Percentiles rank a stretch among this genome's conserved stretches.
Evolutionary conservation across 1,284 basidiomycete species (phyloP).

Genomic region (Puccinia horiana): DNA sequence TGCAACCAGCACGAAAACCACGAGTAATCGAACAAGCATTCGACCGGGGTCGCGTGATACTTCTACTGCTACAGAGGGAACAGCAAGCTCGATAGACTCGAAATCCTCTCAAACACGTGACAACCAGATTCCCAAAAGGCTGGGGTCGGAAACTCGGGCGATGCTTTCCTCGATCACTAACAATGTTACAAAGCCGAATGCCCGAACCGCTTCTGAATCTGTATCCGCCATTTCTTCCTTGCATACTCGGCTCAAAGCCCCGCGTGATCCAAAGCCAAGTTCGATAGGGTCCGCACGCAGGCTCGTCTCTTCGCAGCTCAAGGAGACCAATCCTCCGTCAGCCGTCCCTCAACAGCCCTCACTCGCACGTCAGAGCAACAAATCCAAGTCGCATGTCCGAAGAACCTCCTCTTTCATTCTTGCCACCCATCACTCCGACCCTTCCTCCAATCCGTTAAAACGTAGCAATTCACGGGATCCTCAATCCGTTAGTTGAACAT

Average conservation of each 20-base stretch:
- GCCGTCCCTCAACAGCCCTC: too few relatives aligned
- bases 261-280: too few relatives aligned
- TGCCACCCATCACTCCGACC: not conserved
- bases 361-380: not conserved
- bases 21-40: constrained; percentile 1
- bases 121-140: not conserved
- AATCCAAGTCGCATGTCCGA: not conserved
- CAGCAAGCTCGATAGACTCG: not conserved
- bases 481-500: too few relatives aligned
- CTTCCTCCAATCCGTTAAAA: too few relatives aligned
- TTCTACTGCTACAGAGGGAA: not conserved
- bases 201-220: not conserved
- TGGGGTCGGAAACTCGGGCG: not conserved
- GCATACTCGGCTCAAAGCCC: not conserved
- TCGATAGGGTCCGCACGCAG: not conserved
- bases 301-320: not conserved
- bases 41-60: not conserved
- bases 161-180: constrained; percentile 32
- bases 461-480: too few relatives aligned
- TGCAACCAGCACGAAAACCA: not conserved
- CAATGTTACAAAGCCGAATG: not conserved
- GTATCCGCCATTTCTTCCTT: not conserved
- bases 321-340: not conserved
- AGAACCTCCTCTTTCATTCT: not conserved
- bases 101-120: not conserved